These are phyloP conservation scores for Globisporangium parvum DNA, from an alignment of 352 stramenopile species.

Conservation along the genomic window DNA sequence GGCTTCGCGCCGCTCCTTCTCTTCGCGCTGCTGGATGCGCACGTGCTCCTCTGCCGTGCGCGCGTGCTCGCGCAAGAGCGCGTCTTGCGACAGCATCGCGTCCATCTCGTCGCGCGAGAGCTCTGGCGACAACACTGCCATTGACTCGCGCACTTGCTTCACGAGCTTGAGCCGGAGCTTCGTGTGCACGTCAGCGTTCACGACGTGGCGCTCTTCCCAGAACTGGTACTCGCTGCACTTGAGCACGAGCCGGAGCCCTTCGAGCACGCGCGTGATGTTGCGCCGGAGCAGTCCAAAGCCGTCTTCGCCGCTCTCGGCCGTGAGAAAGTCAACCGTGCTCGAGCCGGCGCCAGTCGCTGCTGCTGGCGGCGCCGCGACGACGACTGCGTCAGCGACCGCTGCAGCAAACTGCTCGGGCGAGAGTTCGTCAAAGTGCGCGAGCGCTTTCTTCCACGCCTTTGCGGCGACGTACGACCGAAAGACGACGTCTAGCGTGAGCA, in stretches of 20 bases:
- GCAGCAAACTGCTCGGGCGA: slow-evolving; percentile 35
- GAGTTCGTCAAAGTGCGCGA: slow-evolving; percentile 67
- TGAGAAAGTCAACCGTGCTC: slow-evolving; percentile 32
- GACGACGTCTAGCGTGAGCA: slow-evolving; percentile 36
- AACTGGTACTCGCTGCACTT: slow-evolving; percentile 74
- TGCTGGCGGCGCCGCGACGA: background rate
- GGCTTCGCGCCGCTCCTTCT: slow-evolving; percentile 54
- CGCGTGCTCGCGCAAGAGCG: slow-evolving; percentile 31
- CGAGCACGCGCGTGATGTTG: slow-evolving; percentile 63
- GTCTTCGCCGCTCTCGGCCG: slow-evolving; percentile 54
- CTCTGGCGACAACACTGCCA: slow-evolving; percentile 19
- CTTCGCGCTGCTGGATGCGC: slow-evolving; percentile 23
- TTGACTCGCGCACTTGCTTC: slow-evolving; percentile 46
- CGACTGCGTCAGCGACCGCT: slow-evolving; percentile 20
- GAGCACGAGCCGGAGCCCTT: slow-evolving; percentile 61
- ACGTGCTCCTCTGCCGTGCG: slow-evolving; percentile 38
- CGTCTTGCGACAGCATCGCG: slow-evolving; percentile 33
- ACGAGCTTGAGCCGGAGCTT: slow-evolving; percentile 52
- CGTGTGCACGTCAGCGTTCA: slow-evolving; percentile 47
- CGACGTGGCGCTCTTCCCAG: slow-evolving; percentile 75
- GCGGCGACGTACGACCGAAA: slow-evolving; percentile 73
- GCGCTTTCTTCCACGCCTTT: slow-evolving; percentile 81
- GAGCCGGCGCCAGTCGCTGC: slow-evolving; percentile 3
- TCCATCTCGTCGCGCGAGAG: slow-evolving; percentile 43
- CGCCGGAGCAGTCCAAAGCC: slow-evolving; percentile 75